These are phyloP conservation scores for Taxillus chinensis DNA, from an alignment of 164 flowering plant genomes.

Conservation along the genomic window DNA sequence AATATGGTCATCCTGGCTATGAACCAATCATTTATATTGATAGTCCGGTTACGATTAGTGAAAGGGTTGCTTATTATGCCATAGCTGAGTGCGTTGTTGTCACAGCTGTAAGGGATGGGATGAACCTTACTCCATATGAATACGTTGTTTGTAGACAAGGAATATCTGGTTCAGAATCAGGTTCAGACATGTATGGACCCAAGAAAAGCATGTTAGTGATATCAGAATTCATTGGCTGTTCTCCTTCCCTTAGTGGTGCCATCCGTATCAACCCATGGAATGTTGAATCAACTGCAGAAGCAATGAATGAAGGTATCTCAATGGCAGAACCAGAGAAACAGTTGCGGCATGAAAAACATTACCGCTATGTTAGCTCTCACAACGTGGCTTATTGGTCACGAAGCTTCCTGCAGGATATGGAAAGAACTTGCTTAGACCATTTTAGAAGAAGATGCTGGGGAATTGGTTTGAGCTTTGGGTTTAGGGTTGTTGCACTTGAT, in stretches of 20 bases:
- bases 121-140: conserved; percentile 39
- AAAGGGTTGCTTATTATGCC: conserved; percentile 28
- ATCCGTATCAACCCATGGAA: conserved; percentile 41
- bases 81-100: conserved; percentile 37
- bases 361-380: conserved; percentile 34
- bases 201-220: conserved; percentile 39
- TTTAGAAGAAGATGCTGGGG: conserved; percentile 33
- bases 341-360: conserved; percentile 42
- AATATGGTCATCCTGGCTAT: conserved; percentile 32
- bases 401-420: conserved; percentile 44
- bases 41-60: conserved; percentile 19
- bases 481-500: conserved; percentile 37
- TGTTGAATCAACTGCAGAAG: conserved; percentile 36
- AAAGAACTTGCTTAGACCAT: conserved; percentile 38
- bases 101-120: conserved; percentile 37
- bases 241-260: conserved; percentile 41
- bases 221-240: conserved; percentile 39
- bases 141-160: conserved; percentile 30
- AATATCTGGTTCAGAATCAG: conserved; percentile 11
- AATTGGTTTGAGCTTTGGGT: conserved; percentile 35
- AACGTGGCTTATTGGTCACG: conserved; percentile 44
- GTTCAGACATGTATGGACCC: conserved; percentile 15
- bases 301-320: conserved; percentile 30
- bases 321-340: conserved; percentile 28
- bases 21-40: conserved; percentile 30